Conservation (phyloP, 495 filamentous ascomycete species). For the Lophiotrema nucula region DNA sequence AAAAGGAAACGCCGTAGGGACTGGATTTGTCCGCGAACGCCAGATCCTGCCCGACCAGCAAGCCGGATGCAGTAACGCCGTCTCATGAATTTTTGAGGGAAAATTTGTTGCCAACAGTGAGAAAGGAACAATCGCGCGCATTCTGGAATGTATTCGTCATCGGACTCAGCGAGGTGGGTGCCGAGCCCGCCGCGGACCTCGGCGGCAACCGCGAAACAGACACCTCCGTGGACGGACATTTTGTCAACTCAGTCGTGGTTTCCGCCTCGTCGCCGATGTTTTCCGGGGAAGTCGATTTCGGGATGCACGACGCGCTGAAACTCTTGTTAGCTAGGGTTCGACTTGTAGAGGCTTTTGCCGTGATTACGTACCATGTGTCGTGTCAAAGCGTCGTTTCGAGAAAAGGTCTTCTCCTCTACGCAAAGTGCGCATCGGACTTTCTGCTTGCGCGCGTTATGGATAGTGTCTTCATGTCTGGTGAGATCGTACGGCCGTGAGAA, state of each 20-base stretch:
- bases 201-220: not conserved
- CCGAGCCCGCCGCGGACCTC: not conserved
- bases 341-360: not conserved
- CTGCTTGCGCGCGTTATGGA: constrained; percentile 90
- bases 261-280: constrained; percentile 43
- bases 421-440: constrained; percentile 95
- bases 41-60: not conserved
- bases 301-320: constrained; percentile 72
- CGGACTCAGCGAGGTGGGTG: not conserved
- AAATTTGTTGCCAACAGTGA: not conserved
- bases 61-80: not conserved
- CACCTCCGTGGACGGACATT: not conserved
- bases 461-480: constrained; percentile 95
- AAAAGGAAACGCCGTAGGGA: not conserved
- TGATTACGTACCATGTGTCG: constrained; percentile 64
- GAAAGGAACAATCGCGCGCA: constrained; percentile 1
- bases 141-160: not conserved
- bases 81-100: not conserved
- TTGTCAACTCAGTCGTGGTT: constrained; percentile 18
- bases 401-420: constrained; percentile 97
- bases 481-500: constrained; percentile 99
- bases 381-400: constrained; percentile 86
- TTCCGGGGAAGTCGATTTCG: constrained; percentile 76
- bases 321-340: constrained; percentile 21
- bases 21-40: constrained; percentile 5